phyloP scores from a whole-genome alignment of 768 basidiomycete species.

The Lenzites betulinus region DNA sequence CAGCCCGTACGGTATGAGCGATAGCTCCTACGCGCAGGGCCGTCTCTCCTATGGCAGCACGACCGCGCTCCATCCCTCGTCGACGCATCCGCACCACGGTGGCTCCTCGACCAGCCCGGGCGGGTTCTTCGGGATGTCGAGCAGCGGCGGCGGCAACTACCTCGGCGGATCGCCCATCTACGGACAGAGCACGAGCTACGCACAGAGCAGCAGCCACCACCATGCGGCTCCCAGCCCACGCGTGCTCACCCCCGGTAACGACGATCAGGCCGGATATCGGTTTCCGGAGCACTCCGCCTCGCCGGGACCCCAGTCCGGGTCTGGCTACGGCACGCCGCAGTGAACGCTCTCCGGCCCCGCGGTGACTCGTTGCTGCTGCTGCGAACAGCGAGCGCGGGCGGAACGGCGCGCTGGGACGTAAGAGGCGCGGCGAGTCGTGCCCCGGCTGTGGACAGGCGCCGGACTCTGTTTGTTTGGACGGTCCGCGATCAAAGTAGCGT shows the following conservation, averaged over 20 bases:
- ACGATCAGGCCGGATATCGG: slow-evolving; percentile 23
- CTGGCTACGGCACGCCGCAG: slow-evolving; percentile 38
- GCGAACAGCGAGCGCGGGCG: background rate
- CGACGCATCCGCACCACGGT: slow-evolving; percentile 13
- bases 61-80: slow-evolving; percentile 24
- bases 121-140: slow-evolving; percentile 26
- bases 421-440: background rate
- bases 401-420: background rate
- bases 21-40: slow-evolving; percentile 17
- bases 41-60: slow-evolving; percentile 22
- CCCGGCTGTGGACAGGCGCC: background rate
- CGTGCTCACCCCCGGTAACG: slow-evolving; percentile 20
- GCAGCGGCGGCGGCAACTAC: slow-evolving; percentile 22
- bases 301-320: slow-evolving; percentile 34
- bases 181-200: slow-evolving; percentile 17
- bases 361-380: background rate
- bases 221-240: slow-evolving; percentile 20
- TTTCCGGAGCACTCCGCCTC: slow-evolving; percentile 34
- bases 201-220: slow-evolving; percentile 23
- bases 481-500: slow-evolving; percentile 15
- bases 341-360: slow-evolving; percentile 8
- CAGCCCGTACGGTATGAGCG: slow-evolving; percentile 25
- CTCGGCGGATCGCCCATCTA: slow-evolving; percentile 21
- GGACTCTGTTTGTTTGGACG: slow-evolving; percentile 12
- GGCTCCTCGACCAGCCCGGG: slow-evolving; percentile 9